phyloP scores from a whole-genome alignment of 1,284 basidiomycete genomes.

The Leucoagaricus sp. region DNA sequence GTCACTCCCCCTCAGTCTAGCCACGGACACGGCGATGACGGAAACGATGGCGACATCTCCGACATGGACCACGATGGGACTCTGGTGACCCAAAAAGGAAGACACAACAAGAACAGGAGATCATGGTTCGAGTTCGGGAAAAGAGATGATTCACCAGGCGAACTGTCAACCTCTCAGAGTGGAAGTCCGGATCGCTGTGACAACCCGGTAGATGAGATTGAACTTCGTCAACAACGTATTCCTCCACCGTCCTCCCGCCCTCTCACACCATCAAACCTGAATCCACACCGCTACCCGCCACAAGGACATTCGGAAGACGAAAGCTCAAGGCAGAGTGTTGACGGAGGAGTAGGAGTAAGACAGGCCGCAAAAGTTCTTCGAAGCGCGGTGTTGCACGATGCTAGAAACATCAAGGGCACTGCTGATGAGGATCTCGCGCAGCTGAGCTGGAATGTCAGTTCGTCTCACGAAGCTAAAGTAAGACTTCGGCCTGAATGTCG shows the following conservation, averaged over 20 bases:
- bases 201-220: constrained; percentile 7
- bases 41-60: constrained; percentile 30
- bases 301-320: not conserved
- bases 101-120: constrained; percentile 20
- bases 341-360: constrained; percentile 39
- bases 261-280: constrained; percentile 22
- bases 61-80: constrained; percentile 25
- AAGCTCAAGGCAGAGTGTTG: constrained; percentile 24
- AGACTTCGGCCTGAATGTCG: constrained; percentile 6
- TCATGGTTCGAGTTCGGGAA: constrained; percentile 23
- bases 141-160: not conserved
- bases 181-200: not conserved
- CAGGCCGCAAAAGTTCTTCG: constrained; percentile 67
- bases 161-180: not conserved
- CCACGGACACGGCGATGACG: constrained; percentile 19
- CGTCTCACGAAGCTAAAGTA: constrained; percentile 67
- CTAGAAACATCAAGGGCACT: constrained; percentile 61
- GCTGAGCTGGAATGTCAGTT: constrained; percentile 54
- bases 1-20: constrained; percentile 6
- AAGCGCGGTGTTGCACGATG: constrained; percentile 70
- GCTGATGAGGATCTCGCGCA: constrained; percentile 42
- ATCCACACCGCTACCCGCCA: constrained; percentile 44
- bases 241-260: constrained; percentile 20
- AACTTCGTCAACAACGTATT: constrained; percentile 18
- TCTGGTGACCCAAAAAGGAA: constrained; percentile 22